phyloP scores from a whole-genome alignment of 257 asterid species.

The Rehmannia glutinosa region DNA sequence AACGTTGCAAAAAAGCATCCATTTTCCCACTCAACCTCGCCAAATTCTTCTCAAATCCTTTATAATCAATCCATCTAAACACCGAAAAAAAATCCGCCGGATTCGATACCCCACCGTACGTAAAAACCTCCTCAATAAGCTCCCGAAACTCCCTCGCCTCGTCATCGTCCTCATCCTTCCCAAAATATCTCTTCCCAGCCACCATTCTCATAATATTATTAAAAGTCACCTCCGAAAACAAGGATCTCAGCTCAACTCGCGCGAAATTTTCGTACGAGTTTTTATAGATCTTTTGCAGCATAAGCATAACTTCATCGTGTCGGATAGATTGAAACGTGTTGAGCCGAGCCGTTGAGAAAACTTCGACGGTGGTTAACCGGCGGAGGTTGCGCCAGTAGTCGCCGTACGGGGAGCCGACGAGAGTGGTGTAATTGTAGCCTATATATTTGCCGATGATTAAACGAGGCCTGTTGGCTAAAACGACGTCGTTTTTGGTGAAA shows the following conservation, averaged over 20 bases:
- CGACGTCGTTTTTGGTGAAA: constrained; percentile 50
- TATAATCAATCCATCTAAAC: constrained; percentile 43
- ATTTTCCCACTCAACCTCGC: constrained; percentile 12
- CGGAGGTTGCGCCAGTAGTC: constrained; percentile 59
- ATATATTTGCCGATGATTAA: constrained; percentile 29
- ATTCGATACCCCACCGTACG: constrained; percentile 23
- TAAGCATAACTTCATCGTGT: constrained; percentile 30
- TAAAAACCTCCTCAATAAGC: constrained; percentile 24
- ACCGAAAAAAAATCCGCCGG: constrained; percentile 35
- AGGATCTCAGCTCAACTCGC: constrained; percentile 28
- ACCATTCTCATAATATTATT: constrained; percentile 63
- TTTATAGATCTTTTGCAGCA: constrained; percentile 15
- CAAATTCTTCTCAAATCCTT: constrained; percentile 34
- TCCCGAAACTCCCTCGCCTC: constrained; percentile 39
- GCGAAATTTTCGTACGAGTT: constrained; percentile 7
- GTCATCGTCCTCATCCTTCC: constrained; percentile 28
- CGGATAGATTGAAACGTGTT: constrained; percentile 33
- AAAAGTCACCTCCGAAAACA: constrained; percentile 34
- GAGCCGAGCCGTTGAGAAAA: constrained; percentile 46
- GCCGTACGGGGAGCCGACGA: constrained; percentile 39
- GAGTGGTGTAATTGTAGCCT: constrained; percentile 39
- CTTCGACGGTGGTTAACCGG: constrained; percentile 35
- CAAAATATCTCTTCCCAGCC: constrained; percentile 48
- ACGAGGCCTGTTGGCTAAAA: constrained; percentile 48
- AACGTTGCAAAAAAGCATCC: constrained; percentile 43